Evolutionary conservation across 352 stramenopile genomes (phyloP).

Genomic region (Globisporangium polare): DNA sequence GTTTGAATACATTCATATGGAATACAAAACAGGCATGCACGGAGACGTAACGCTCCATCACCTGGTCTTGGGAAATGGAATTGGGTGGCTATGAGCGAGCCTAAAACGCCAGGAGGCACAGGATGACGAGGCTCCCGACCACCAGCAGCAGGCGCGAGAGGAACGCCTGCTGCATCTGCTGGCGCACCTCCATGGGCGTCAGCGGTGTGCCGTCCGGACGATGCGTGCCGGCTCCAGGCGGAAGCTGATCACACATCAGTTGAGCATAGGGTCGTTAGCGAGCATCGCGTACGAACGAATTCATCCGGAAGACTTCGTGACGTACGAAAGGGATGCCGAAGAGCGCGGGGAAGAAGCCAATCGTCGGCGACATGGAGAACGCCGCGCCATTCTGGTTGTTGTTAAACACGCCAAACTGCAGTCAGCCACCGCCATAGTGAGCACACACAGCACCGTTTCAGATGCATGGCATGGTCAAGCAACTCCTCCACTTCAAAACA

Average conservation of each 20-base stretch:
- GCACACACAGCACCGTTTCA: not conserved
- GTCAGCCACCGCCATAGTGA: not conserved
- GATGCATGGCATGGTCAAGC: too few relatives aligned
- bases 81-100: conserved; percentile 17
- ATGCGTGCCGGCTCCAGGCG: conserved; percentile 29
- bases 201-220: conserved; percentile 41
- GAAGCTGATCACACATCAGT: conserved; percentile 24
- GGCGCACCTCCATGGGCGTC: conserved; percentile 42
- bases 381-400: conserved; percentile 24
- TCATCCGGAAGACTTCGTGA: not conserved
- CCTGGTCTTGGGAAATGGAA: too few relatives aligned
- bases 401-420: conserved; percentile 36
- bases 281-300: not conserved
- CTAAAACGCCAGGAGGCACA: conserved; percentile 71
- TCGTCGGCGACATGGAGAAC: conserved; percentile 59
- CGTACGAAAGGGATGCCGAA: conserved; percentile 63
- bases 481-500: not conserved
- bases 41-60: too few relatives aligned
- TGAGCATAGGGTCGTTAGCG: not conserved
- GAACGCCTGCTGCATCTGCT: conserved; percentile 72
- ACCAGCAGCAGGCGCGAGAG: conserved; percentile 70
- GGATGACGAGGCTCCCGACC: conserved; percentile 64
- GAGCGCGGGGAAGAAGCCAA: conserved; percentile 84
- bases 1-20: too few relatives aligned
- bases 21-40: too few relatives aligned